Conservation (phyloP, 169 alveolate species). For the Plasmodium vivax region DNA sequence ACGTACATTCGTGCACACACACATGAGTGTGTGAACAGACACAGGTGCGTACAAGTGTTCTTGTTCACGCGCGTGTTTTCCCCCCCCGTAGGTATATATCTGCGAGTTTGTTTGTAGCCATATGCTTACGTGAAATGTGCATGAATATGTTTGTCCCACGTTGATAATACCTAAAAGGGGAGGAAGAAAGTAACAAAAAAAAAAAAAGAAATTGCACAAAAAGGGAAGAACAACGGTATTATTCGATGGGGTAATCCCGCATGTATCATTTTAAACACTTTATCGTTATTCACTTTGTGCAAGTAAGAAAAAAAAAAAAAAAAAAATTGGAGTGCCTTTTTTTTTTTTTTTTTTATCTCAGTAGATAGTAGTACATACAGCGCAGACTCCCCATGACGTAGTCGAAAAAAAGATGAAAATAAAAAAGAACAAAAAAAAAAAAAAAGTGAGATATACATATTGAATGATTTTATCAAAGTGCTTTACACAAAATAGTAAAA, state of each 20-base stretch:
- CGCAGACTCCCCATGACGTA: neutral
- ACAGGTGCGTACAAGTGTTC: neutral
- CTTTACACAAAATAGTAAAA: neutral
- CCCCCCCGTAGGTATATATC: neutral
- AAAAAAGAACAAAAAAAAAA: neutral
- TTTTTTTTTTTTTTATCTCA: neutral
- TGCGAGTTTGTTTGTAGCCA: neutral
- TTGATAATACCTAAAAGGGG: slow-evolving; percentile 1
- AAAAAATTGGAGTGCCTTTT: neutral
- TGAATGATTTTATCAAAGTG: neutral
- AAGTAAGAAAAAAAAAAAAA: neutral
- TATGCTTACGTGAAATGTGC: neutral
- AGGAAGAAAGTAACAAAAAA: neutral
- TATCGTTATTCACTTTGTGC: neutral
- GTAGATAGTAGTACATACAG: neutral
- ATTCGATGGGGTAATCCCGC: neutral
- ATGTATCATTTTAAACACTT: neutral
- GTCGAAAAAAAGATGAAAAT: neutral
- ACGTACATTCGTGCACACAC: neutral
- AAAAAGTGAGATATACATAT: neutral
- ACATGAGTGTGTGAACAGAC: neutral
- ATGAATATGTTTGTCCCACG: neutral
- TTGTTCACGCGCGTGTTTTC: neutral
- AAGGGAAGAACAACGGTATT: neutral
- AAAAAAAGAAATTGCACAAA: neutral